Percentiles rank a stretch among this genome's conserved stretches.
phyloP scores from a whole-genome alignment of 495 filamentous ascomycete genomes.

The Rhypophila decipiens region DNA sequence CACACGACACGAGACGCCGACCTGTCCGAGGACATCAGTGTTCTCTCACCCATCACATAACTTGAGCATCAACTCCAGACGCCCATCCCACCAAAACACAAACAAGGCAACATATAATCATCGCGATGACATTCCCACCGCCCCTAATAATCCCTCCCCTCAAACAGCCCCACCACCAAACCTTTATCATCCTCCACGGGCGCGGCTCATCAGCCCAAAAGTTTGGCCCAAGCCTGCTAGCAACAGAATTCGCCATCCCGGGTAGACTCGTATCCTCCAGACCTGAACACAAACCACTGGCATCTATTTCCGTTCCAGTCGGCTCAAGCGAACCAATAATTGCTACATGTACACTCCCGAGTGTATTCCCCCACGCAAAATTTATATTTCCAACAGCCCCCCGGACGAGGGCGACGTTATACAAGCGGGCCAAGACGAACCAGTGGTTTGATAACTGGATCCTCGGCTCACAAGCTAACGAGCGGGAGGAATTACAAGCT shows the following conservation, averaged over 20 bases:
- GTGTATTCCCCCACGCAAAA: slow-evolving; percentile 23
- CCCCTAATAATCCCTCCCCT: slow-evolving; percentile 21
- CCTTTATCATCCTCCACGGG: slow-evolving; percentile 45
- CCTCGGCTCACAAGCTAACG: slow-evolving; percentile 17
- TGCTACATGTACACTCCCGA: slow-evolving; percentile 10
- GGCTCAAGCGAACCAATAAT: background rate
- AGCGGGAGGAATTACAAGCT: slow-evolving; percentile 25
- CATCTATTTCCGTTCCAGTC: background rate
- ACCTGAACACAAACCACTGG: too few relatives aligned
- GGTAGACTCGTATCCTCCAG: slow-evolving; percentile 4
- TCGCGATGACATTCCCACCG: too few relatives aligned
- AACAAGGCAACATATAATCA: too few relatives aligned
- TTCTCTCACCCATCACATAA: too few relatives aligned
- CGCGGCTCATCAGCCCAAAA: slow-evolving; percentile 30
- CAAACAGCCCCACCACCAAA: slow-evolving; percentile 27
- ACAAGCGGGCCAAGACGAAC: slow-evolving; percentile 36
- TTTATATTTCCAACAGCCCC: slow-evolving; percentile 43
- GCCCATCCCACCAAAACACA: too few relatives aligned
- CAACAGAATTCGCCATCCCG: background rate
- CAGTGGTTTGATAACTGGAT: slow-evolving; percentile 54
- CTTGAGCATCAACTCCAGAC: too few relatives aligned
- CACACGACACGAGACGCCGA: too few relatives aligned
- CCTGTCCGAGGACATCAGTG: too few relatives aligned
- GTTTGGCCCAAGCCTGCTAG: slow-evolving; percentile 27
- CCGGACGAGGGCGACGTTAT: slow-evolving; percentile 35